Base-by-base conservation (phyloP, 768 basidiomycete genomes). In the Trichaptum fuscoviolaceum region DNA sequence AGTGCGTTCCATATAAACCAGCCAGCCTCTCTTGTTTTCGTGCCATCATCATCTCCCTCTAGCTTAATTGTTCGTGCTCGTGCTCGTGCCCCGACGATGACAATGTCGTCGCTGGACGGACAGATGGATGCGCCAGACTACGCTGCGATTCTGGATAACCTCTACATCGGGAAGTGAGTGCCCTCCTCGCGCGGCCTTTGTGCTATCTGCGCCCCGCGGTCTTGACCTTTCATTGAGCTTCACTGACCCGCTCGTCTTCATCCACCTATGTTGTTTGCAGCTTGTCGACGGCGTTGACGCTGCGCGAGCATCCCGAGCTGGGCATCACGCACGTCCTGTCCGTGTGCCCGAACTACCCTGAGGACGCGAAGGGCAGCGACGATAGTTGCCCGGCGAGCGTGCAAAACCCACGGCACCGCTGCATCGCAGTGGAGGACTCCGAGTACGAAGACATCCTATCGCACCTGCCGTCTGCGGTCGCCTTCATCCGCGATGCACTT, bases 401-500 rank as follows among this genome's bases (percentile, higher is more conserved):
- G 10, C 83, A 85, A 17, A 78, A 79, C 0, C 78, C 75, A 7
- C 73, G 75, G 18, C 77, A 80, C 62, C 81, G 70, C 23, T 69
- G 76, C 67, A 71, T 77, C 9, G 69, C 77, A 25, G 64, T 84
- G 23, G 75, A 84, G 69, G 83, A 84, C 70, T 79, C 79, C 0
- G 82, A 83, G 69, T 80, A 81, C 58, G 83, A 82, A 66, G 81
- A 85, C 69, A 79, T 92, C 26, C 83, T 91, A 18, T 85, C 87
- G n/a, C 82, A 89, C 69, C 77, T 92, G 1, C 85, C 87, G 2
- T 67, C 73, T 20, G 81, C 86, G 10, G 87, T 87, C 71, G 74
- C 71, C 17, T 92, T 90, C 73, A 90, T 92, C 34, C 80, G 88
- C 69, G 68, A 78, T 24, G 87, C 90, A 3, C 69, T 92, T 57